Evolutionary conservation across 345 rosid species (phyloP), one percentile per base, ranked within the genome.

Genomic region (Gossypium mustelinum): DNA sequence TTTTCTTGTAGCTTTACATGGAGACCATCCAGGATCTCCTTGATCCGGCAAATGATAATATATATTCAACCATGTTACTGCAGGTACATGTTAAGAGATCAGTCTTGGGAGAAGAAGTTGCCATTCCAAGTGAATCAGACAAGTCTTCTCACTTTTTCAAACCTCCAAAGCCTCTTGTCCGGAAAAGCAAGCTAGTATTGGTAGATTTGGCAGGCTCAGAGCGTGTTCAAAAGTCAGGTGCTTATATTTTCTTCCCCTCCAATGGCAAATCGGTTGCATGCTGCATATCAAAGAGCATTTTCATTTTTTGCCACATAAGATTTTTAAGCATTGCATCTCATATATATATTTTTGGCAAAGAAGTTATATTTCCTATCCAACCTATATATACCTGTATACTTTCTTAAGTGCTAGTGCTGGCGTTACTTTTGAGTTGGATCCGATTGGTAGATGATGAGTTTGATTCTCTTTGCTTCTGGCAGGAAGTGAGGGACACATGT

Each of bases 121-220:
- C 83, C 50, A 80, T 72, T 83, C 80, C 92, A 60, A 86, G 77
- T 79, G 97, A 91, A 66, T 77, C 74, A 72, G 89, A 87, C 52
- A 79, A 71, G 75, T 79, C 82, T 44, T 86, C 94, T 74, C 91
- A 83, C 84, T 81, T 88, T 78, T 84, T 89, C 62, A 90, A 90
- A 82, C 91, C 87, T 76, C 81, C 86, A 43, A 90, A 87, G 80
- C 94, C 97, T 17, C 79, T 91, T 79, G 89, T 95, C 56, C 87
- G 97, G 78, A 93, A 83, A 85, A 86, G 96, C 84, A 95, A 95
- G 85, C 91, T 95, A 68, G 96, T 91, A 75, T 81, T 95, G 64
- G 98, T 95, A 57, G 99, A 95, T 85, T 88, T 95, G 79, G 99
- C 99, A 64, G 99, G 99, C 78, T 95, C 99, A 78, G 99, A 95